A percentile compares a stretch with the other conserved stretches of the same genome.
phyloP scores from a whole-genome alignment of 306 rosid species.

The Malus domestica region DNA sequence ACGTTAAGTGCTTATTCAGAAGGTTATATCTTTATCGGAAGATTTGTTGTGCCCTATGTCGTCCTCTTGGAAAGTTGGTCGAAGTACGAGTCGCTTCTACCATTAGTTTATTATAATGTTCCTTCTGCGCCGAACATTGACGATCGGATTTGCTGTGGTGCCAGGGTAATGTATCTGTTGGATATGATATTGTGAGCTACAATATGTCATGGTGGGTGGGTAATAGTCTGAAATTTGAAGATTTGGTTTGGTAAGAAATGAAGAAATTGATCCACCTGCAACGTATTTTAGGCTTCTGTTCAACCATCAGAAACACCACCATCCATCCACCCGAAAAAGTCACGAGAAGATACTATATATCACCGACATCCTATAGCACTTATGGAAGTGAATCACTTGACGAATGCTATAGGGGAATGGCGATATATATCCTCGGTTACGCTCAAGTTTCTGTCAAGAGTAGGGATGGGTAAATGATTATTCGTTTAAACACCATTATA shows the following conservation, averaged over 20 bases:
- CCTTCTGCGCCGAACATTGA: neutral
- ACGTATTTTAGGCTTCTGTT: neutral
- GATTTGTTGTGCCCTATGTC: neutral
- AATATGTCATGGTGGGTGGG: neutral
- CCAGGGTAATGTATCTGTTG: neutral
- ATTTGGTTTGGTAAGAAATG: neutral
- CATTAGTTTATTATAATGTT: neutral
- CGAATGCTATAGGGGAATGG: neutral
- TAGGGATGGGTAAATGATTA: no score
- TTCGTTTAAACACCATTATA: no score
- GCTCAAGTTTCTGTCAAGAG: neutral
- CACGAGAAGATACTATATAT: no score
- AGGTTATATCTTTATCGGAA: neutral
- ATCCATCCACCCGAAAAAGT: neutral
- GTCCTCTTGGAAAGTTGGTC: neutral
- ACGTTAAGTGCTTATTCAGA: neutral
- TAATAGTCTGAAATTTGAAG: neutral
- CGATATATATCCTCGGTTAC: neutral
- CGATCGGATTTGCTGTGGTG: neutral
- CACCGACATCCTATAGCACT: neutral
- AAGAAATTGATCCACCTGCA: neutral
- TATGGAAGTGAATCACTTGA: no score
- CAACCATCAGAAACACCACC: neutral
- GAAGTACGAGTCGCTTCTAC: neutral
- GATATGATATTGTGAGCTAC: neutral